Base-by-base conservation (phyloP, 148 eudicot species). In the Dysphania ambrosioides region DNA sequence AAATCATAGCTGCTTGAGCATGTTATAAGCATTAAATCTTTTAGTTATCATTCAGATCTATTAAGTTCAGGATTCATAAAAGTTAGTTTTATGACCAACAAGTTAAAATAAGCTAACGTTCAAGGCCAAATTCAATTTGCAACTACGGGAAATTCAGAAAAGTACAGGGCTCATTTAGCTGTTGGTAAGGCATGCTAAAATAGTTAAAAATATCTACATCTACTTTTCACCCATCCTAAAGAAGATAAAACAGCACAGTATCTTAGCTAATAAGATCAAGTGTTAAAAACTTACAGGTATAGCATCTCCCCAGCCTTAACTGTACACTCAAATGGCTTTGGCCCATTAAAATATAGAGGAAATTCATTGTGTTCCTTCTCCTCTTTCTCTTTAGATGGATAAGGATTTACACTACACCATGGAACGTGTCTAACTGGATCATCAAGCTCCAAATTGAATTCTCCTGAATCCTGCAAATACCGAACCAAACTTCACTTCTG, bases 261-360 rank as follows among this genome's bases (percentile, higher is more conserved):
- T 9, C 60, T 32, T 60, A 2, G 1, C 13, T 32, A 10, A 65
- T 53, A 74, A 61, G 30, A 30, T 74, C 24, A 72, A 65, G 58
- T 71, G 36, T 71, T 31, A 53, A 72, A n/a, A 65, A 77, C 97
- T 90, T 82, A 95, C 99, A 95, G 79, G 81, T 95, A 95, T 74
- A 96, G 83, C 66, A 92, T 88, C 78, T 96, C 94, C 75, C 99
- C 99, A 11, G 97, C 93, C 86, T 89, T 95, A 47, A 95, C 94
- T 15, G 94, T 87, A 79, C 90, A 91, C 80, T 92, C 93, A 78
- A 90, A 89, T 27, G 99, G 99, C 90, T 86, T 92, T 59, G 97
- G 97, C 80, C 99, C 97, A 56, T 91, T 79, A 81, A 86, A 92
- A 83, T 85, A 96, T 68, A 92, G 77, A 8, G 97, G 99, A 73